phyloP scores from a whole-genome alignment of 306 rosid species.

The Malus orientalis region DNA sequence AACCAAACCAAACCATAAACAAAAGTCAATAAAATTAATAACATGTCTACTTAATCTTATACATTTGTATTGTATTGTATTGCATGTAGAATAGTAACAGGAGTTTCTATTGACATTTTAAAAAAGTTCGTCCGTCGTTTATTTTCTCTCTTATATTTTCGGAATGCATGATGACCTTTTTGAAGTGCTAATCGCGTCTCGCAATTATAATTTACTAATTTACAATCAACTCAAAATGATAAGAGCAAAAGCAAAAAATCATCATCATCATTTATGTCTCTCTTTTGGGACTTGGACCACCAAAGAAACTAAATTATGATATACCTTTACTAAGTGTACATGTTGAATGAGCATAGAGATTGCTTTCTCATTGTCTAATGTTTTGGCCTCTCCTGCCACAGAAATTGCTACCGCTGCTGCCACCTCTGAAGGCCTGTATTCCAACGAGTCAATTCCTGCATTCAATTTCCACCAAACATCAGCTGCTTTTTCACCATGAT shows the following conservation, averaged over 20 bases:
- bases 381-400: conserved; percentile 49
- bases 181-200: too few relatives aligned
- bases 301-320: not conserved
- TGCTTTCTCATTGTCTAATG: conserved; percentile 46
- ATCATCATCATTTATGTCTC: conserved; percentile 12
- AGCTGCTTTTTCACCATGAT: conserved; percentile 17
- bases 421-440: conserved; percentile 83
- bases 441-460: conserved; percentile 94
- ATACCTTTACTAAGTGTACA: conserved; percentile 49
- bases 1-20: not conserved
- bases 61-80: not conserved
- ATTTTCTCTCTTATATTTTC: not conserved
- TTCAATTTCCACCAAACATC: conserved; percentile 28
- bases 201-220: not conserved
- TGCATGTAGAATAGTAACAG: not conserved
- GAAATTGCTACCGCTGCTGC: conserved; percentile 85
- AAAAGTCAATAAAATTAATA: too few relatives aligned
- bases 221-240: conserved; percentile 21
- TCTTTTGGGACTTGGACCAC: conserved; percentile 28
- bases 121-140: not conserved
- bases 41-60: not conserved
- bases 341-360: conserved; percentile 53
- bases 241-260: not conserved
- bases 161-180: too few relatives aligned
- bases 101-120: not conserved